Conservation (phyloP, 495 filamentous ascomycete genomes). For the Sphaerosporella brunnea region DNA sequence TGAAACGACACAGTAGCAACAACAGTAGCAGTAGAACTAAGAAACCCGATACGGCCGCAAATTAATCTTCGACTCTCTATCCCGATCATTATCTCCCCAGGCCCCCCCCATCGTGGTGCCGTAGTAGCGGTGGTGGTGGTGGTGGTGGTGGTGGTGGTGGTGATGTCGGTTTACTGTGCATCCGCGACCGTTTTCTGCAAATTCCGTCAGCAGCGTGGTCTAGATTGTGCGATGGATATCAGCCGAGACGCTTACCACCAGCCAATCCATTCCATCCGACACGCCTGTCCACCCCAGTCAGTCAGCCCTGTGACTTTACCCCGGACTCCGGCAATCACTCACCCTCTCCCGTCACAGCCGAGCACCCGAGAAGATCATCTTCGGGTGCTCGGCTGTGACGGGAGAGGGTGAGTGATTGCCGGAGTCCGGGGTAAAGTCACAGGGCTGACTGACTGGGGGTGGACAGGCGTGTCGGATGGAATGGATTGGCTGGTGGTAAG, state of each 20-base stretch:
- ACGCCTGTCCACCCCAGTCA: conserved; percentile 34
- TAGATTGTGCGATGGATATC: too few species aligned
- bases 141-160: too few species aligned
- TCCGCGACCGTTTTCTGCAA: conserved; percentile 13
- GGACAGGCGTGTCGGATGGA: conserved; percentile 58
- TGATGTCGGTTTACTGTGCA: conserved; percentile 7
- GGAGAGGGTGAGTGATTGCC: conserved; percentile 40
- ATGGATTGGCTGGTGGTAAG: conserved; percentile 98
- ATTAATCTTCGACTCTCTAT: too few species aligned
- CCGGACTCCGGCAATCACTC: background rate
- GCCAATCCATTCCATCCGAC: conserved; percentile 95
- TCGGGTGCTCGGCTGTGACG: conserved; percentile 90
- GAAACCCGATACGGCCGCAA: too few species aligned
- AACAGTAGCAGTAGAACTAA: too few species aligned
- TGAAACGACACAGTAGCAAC: too few species aligned
- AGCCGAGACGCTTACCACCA: conserved; percentile 55
- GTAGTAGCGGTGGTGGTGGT: too few species aligned
- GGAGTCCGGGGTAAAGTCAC: background rate
- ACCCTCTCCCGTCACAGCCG: conserved; percentile 79
- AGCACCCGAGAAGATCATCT: conserved; percentile 96
- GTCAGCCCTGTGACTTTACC: conserved; percentile 6
- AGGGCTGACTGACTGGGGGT: conserved; percentile 10
- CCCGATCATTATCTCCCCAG: too few species aligned
- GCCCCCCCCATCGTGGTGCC: too few species aligned
- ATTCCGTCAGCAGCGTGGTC: background rate